phyloP scores from a whole-genome alignment of 129 eudicot species.

The Lonicera japonica region DNA sequence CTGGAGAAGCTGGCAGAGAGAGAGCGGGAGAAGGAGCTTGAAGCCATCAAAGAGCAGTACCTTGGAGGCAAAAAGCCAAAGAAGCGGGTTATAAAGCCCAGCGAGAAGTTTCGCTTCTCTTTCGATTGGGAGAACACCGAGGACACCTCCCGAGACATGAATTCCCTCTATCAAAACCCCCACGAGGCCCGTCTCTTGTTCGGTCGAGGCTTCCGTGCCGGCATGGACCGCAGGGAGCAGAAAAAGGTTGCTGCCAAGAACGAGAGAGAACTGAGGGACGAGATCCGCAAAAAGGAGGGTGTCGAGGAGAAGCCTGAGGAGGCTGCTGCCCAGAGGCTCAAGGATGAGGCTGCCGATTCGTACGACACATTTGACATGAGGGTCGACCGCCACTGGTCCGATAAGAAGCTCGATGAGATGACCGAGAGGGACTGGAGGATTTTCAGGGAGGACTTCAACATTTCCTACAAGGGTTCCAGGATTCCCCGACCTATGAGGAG shows the following conservation, averaged over 20 bases:
- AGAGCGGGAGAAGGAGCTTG: background rate
- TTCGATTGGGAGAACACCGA: background rate
- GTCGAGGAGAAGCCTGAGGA: background rate
- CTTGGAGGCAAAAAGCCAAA: background rate
- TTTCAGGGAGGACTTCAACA: too few relatives aligned
- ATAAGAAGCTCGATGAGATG: too few relatives aligned
- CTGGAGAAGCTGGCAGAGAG: too few relatives aligned
- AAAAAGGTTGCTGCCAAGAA: background rate
- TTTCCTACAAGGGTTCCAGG: too few relatives aligned
- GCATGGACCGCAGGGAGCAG: background rate
- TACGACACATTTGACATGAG: background rate
- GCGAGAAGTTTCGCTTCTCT: too few relatives aligned
- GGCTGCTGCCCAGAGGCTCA: background rate
- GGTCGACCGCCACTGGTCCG: too few relatives aligned
- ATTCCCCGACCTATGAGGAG: too few relatives aligned
- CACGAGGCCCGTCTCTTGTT: background rate
- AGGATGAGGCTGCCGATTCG: background rate
- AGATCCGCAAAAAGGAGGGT: background rate
- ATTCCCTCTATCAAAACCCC: too few relatives aligned
- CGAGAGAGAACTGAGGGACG: background rate
- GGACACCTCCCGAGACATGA: background rate
- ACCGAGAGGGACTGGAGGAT: too few relatives aligned
- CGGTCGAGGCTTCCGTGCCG: background rate
- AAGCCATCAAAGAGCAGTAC: too few relatives aligned
- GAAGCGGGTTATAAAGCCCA: background rate